Evolutionary conservation across 345 rosid species (phyloP), one percentile per base, ranked within the genome.

Genomic region (Lepidium aucheri): DNA sequence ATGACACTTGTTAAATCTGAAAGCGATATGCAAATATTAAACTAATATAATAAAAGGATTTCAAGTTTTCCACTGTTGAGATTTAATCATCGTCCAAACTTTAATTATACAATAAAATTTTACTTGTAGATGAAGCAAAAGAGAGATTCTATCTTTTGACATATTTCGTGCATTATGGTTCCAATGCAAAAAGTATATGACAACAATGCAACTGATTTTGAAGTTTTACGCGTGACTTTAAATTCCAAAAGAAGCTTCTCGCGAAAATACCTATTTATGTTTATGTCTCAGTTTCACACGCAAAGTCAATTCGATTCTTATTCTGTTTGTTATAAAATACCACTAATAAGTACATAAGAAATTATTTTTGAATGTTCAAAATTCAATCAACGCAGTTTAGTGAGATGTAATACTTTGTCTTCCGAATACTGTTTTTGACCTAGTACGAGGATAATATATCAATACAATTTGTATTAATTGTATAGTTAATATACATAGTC

Each of bases 121-220:
- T 47, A 5, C 70, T 64, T 64, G 35, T 47, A 22, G 33, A 18
- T 40, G 65, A 72, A 64, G 70, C 60, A 55, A n/a, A n/a, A 56
- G 46, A 64, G 46, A 60, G 53, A 63, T 28, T 55, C 26, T 3
- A 63, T 44, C 53, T 47, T 63, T 72, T 30, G 20, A 56, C 60
- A 32, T 6, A 5, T 18, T 38, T 34, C 13, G 24, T 32, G 34
- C 45, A 73, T 52, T 66, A 65, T 17, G 20, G 24, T 65, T 32
- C 50, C 49, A 51, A 73, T 51, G 59, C 67, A 50, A 58, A 60
- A 73, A 58, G 60, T 64, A 16, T 40, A 14, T 56, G 70, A 65
- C 57, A 65, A 72, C 66, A 57, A 72, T 57, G 66, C 24, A 32
- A 71, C 10, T 20, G 17, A 38, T 17, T 71, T 43, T 22, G 49